Base-by-base conservation (phyloP, 108 stramenopile species). In the Pseudonitzschia multiseries region DNA sequence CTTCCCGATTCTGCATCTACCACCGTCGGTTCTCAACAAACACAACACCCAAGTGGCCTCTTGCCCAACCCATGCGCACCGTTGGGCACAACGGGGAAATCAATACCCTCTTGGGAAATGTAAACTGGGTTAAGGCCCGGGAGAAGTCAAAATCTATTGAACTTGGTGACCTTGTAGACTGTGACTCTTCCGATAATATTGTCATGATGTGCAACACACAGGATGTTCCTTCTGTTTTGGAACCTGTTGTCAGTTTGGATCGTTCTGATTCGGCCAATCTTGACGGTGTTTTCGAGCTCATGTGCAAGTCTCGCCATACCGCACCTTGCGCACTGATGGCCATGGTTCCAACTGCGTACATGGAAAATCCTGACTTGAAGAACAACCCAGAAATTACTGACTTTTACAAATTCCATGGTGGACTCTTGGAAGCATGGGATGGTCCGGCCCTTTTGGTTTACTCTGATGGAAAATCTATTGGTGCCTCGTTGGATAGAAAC, bases 61-160 rank as follows among this genome's bases (percentile, higher is more conserved):
- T 94, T 29, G 97, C 97, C 2, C 97, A 97, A 79, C 97, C 97
- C 46, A 93, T 95, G 93, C 90, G 97, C 26, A 89, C 94, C 14
- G 89, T 97, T 40, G 93, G 93, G 57, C 97, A 97, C 84, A 97
- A 97, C 75, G 97, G 97, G 64, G 97, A 97, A 80, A 96, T 97
- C 81, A 97, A 97, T 79, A 97, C 97, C 8, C 83, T 97, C 31
- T 80, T 95, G 20, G 97, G 97, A 14, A 97, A 97, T 80, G 93
- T 95, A 60, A 97, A 97, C 74, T 97, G 97, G 97, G 92, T 98
- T 84, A 89, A 91, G 83, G 94, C 94, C n/a, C 86, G 94, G 24
- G 94, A 95, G 77, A 84, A 87, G 22, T 76, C 91, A 57, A 95
- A 95, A 83, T 32, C 57, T 22, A 51, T 24, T 42, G 76, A 77